A percentile compares a stretch with the other conserved stretches of the same genome.
Evolutionary conservation across 768 basidiomycete genomes (phyloP).

Genomic region (Lactifluus volemus): DNA sequence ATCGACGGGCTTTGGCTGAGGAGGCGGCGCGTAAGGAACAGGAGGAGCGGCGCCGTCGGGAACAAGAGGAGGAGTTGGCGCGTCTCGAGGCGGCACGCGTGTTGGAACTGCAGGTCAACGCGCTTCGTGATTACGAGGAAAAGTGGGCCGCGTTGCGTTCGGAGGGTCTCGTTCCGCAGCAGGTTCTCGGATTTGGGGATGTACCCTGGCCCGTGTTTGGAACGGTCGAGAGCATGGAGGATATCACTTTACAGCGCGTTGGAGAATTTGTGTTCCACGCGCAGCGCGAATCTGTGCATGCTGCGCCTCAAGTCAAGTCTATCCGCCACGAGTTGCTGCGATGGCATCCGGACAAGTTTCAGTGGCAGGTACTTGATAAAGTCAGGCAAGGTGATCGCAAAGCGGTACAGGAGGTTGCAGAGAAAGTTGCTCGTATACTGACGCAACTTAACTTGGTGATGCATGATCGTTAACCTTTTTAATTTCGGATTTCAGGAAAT

Average conservation of each 20-base stretch:
- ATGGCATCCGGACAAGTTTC: slow-evolving; percentile 52
- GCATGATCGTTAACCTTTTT: neutral
- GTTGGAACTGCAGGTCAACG: too few species aligned
- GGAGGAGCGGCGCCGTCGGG: neutral
- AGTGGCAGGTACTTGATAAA: slow-evolving; percentile 29
- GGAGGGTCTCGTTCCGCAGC: neutral
- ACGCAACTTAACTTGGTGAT: slow-evolving; percentile 25
- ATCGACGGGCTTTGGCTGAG: neutral
- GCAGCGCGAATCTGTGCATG: slow-evolving; percentile 24
- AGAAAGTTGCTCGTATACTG: slow-evolving; percentile 34
- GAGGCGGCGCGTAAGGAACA: neutral
- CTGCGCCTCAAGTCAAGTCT: slow-evolving; percentile 29
- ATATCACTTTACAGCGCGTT: slow-evolving; percentile 32
- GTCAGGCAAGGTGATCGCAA: slow-evolving; percentile 29
- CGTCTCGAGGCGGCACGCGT: neutral
- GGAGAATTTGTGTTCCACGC: slow-evolving; percentile 35
- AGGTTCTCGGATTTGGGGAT: slow-evolving; percentile 23
- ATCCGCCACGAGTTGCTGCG: slow-evolving; percentile 39
- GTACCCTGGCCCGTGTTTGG: slow-evolving; percentile 40
- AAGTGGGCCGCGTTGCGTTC: slow-evolving; percentile 14
- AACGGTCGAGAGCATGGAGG: slow-evolving; percentile 19
- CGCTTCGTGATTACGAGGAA: slow-evolving; percentile 13
- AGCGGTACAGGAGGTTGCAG: slow-evolving; percentile 31
- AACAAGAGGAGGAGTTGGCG: neutral
- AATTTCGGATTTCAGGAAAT: too few species aligned